Conservation (phyloP, 2,329 filamentous ascomycete species). For the Ophiostoma angusticollis region DNA sequence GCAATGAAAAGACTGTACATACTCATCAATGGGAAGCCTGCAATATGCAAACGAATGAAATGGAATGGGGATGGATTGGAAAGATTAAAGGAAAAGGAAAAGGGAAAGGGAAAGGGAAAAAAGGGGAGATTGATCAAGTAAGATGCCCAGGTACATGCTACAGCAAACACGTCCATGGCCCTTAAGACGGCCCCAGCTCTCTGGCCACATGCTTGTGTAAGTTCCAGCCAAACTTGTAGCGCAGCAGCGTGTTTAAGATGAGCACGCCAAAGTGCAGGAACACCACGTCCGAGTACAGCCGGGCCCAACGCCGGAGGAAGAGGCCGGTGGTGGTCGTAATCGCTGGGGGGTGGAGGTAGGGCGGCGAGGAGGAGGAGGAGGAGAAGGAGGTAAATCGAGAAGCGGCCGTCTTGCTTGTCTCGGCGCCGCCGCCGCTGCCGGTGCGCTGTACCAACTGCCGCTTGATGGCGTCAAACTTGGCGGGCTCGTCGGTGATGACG, state of each 20-base stretch:
- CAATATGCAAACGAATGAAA: no score
- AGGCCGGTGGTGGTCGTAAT: constrained; percentile 6
- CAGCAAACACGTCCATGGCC: neutral
- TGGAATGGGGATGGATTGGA: no score
- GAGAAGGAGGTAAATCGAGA: no score
- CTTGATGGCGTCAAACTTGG: constrained; percentile 50
- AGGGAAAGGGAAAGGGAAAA: no score
- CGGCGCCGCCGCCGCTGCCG: neutral
- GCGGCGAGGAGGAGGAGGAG: neutral
- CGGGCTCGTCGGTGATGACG: constrained; percentile 75
- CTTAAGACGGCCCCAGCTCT: constrained; percentile 7
- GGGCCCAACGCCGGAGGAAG: constrained; percentile 12
- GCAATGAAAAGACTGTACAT: no score
- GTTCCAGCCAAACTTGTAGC: constrained; percentile 9
- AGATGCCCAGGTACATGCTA: no score
- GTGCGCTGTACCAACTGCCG: constrained; percentile 16
- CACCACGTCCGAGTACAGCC: constrained; percentile 9
- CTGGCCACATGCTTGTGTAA: constrained; percentile 3
- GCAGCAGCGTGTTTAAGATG: constrained; percentile 5
- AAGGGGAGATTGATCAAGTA: no score
- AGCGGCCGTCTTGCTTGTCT: neutral
- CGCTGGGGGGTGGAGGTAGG: constrained; percentile 5
- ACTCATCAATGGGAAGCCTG: no score
- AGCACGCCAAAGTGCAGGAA: constrained; percentile 6
- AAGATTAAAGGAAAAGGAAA: no score